A percentile compares a stretch with the other conserved stretches of the same genome.
These are phyloP conservation scores for Cladophialophora chaetospira DNA, from an alignment of 2,329 filamentous ascomycete genomes.

Conservation along the genomic window DNA sequence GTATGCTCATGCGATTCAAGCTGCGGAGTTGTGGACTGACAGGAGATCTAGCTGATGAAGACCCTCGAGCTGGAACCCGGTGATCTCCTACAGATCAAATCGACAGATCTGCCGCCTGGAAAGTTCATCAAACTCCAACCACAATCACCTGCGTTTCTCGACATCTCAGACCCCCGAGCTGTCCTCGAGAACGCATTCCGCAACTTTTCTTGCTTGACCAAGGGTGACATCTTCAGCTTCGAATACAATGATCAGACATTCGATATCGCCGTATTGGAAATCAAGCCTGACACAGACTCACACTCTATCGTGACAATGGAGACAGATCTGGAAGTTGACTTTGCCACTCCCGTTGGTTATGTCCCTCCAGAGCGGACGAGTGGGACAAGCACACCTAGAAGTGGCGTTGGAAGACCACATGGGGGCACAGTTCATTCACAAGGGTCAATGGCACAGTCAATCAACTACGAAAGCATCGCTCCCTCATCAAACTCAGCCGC, in stretches of 20 bases:
- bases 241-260: constrained; percentile 94
- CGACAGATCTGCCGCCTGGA: constrained; percentile 86
- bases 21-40: constrained; percentile 13
- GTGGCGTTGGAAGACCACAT: constrained; percentile 55
- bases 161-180: constrained; percentile 95
- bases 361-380: constrained; percentile 78
- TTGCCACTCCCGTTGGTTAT: constrained; percentile 90
- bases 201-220: constrained; percentile 90
- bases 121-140: constrained; percentile 95
- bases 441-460: constrained; percentile 95
- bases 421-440: constrained; percentile 79
- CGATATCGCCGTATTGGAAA: constrained; percentile 89
- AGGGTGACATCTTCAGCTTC: constrained; percentile 94
- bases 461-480: constrained; percentile 91
- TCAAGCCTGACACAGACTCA: constrained; percentile 80
- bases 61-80: constrained; percentile 86
- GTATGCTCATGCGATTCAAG: constrained; percentile 51
- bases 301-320: constrained; percentile 91
- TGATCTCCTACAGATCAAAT: constrained; percentile 92
- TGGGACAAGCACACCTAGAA: constrained; percentile 84
- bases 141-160: constrained; percentile 88
- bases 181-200: constrained; percentile 96
- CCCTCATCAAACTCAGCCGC: constrained; percentile 70
- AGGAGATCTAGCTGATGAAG: constrained; percentile 75
- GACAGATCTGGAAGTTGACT: constrained; percentile 95